phyloP scores from a whole-genome alignment of 305 asterid species.

The Fraxinus xanthoxyloides region DNA sequence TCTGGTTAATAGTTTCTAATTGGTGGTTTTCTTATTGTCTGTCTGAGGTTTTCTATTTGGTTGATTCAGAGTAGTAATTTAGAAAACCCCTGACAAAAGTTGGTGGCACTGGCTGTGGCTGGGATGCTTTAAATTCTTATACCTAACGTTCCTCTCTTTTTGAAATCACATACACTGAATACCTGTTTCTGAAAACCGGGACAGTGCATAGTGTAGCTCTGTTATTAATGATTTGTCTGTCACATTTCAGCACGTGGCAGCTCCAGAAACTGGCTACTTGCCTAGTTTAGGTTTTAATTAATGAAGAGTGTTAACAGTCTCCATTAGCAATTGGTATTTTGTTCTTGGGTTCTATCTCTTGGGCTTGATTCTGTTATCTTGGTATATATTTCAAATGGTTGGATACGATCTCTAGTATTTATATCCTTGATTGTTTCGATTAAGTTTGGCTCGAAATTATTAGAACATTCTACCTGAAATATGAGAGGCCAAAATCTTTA shows the following conservation, averaged over 20 bases:
- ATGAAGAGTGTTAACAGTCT: not conserved
- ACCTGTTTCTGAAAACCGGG: not conserved
- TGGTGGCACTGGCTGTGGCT: not conserved
- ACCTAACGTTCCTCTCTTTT: not conserved
- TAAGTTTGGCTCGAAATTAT: not conserved
- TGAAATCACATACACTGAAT: not conserved
- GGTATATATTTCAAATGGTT: not conserved
- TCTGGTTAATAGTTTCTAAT: not conserved
- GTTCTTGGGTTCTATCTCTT: not conserved
- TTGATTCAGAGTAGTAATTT: not conserved
- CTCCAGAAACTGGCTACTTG: not conserved
- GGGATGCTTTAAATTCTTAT: not conserved
- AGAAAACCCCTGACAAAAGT: not conserved
- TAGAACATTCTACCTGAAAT: not conserved
- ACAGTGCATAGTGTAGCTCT: not conserved
- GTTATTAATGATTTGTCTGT: not conserved
- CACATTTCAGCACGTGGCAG: not conserved
- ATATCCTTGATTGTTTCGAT: not conserved
- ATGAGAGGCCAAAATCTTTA: not conserved
- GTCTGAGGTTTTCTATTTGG: not conserved
- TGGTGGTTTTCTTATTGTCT: not conserved
- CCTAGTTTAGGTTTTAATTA: not conserved
- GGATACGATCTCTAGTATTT: not conserved
- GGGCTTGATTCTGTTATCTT: not conserved
- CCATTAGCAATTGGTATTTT: not conserved